Percentiles rank a stretch among this genome's conserved stretches.
Conservation (phyloP, 345 rosid species). For the Tarenaya hassleriana region DNA sequence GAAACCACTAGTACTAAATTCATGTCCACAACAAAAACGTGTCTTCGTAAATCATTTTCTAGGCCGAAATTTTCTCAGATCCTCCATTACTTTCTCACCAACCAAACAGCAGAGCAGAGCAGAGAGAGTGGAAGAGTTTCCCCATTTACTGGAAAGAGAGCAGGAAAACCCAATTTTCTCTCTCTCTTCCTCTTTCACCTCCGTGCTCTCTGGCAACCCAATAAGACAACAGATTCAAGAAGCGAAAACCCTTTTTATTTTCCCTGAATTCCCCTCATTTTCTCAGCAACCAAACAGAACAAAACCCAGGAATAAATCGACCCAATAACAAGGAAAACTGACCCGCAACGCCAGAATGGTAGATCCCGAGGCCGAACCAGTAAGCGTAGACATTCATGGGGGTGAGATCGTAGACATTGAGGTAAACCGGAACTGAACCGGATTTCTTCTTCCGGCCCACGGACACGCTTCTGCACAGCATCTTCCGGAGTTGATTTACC, state of each 20-base stretch:
- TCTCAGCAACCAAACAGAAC: not conserved
- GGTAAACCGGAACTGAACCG: conserved; percentile 74
- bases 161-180: not conserved
- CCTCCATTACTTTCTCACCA: conserved; percentile 10
- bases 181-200: not conserved
- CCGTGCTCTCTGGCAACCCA: too few relatives aligned
- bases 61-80: not conserved
- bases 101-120: conserved; percentile 17
- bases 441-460: conserved; percentile 50
- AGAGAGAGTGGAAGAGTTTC: too few relatives aligned
- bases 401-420: conserved; percentile 92
- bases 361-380: conserved; percentile 93
- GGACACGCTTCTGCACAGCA: conserved; percentile 54
- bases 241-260: conserved; percentile 7
- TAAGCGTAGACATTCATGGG: conserved; percentile 92
- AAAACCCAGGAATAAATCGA: conserved; percentile 11
- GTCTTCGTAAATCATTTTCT: conserved; percentile 2
- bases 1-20: conserved; percentile 3
- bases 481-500: conserved; percentile 25
- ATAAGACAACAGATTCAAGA: conserved; percentile 15
- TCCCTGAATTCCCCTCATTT: too few relatives aligned
- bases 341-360: conserved; percentile 97
- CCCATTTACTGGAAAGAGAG: too few relatives aligned
- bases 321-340: not conserved
- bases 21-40: not conserved